Base-by-base conservation (phyloP, 208 protist genomes). In the Wallacemonas sp. region DNA sequence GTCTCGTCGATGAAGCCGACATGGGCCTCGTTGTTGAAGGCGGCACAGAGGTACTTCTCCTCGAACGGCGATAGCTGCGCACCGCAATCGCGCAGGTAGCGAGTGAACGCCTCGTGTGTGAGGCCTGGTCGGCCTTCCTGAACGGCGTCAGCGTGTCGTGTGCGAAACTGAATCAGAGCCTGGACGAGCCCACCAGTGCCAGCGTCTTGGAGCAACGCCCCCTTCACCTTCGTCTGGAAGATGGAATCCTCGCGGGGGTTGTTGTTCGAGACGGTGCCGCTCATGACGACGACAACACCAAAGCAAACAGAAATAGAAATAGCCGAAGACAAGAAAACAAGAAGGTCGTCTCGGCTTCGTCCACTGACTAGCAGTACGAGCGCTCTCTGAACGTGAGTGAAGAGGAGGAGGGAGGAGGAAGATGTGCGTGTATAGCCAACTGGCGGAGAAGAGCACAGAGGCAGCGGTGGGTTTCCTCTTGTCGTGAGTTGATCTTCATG, bases 161-260 rank as follows among this genome's bases (percentile, higher is more conserved):
- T 60, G 37, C 79, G 66, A 53, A 91, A 92, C 55, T 79, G 58
- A 15, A 78, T 59, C n/a, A 95, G 78, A 2, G 81, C 77, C 42
- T 73, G 63, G 2, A 94, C 84, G 8, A 91, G 68, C 8, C 68
- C 74, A 9, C 64, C 69, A 13, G 71, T 62, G 21, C 80, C 82
- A 34, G 50, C 70, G 21, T 79, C 58, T 46, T 66, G 57, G 37
- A 86, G 71, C 6, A 91, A 58, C 3, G 64, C 63, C n/a, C 58
- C 45, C 75, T 93, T 92, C 46, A 95, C 86, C 30, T 85, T 84
- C n/a, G 60, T 24, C 10, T 76, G 66, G 60, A 93, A 90, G 46
- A 92, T 64, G 37, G 44, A 53, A 50, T 95, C 89, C 64, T 92
- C 86, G 26, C 86, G 73, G 2, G 78, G 78, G 55, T 91, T 85